Conservation (phyloP, 345 rosid species). For the Eucalyptus microcorys region DNA sequence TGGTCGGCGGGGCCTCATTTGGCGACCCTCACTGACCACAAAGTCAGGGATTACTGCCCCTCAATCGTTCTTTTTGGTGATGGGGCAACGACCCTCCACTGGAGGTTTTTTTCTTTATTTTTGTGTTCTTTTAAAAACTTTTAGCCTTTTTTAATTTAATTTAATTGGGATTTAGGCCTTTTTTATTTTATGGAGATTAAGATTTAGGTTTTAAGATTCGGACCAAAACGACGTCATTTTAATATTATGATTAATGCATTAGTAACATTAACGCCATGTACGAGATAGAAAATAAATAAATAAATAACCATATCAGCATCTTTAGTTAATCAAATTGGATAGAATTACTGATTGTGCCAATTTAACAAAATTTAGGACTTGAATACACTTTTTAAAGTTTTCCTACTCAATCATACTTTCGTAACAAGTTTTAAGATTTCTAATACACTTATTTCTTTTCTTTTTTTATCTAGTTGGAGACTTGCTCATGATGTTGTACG, state of each 20-base stretch:
- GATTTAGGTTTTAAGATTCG: not conserved
- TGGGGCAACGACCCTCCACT: not conserved
- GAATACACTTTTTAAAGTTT: too few species aligned
- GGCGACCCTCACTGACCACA: not conserved
- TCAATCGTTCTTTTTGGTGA: rapidly evolving
- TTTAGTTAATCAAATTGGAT: not conserved
- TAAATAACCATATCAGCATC: not conserved
- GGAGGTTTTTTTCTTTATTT: not conserved
- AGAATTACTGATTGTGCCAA: not conserved
- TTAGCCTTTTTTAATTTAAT: not conserved
- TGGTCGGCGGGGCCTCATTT: too few species aligned
- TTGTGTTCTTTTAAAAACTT: not conserved
- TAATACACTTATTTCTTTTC: too few species aligned
- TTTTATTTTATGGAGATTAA: too few species aligned
- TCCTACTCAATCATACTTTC: not conserved
- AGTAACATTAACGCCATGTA: rapidly evolving
- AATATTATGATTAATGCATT: not conserved
- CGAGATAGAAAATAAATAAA: too few species aligned
- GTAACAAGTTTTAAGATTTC: too few species aligned
- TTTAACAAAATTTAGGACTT: too few species aligned
- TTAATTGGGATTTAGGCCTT: not conserved
- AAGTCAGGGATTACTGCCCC: not conserved
- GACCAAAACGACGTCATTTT: rapidly evolving
- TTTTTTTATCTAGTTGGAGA: not conserved
- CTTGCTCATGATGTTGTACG: not conserved